These are phyloP conservation scores for Persicaria tinctoria DNA, from an alignment of 148 eudicot genomes.

Conservation along the genomic window DNA sequence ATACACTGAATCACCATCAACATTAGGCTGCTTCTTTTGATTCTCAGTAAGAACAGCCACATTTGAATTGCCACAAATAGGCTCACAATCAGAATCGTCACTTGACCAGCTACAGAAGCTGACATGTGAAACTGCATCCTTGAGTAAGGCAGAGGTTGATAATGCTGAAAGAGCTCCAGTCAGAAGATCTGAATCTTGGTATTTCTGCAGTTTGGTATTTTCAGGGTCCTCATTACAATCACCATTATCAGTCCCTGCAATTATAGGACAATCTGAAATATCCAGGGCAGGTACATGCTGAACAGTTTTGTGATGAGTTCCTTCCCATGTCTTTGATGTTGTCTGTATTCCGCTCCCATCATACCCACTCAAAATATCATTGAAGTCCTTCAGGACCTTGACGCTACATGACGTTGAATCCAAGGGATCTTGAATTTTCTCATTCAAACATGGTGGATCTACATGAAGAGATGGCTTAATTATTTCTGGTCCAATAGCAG, in stretches of 20 bases:
- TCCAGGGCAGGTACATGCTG: background rate
- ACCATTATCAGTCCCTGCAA: background rate
- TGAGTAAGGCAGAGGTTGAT: background rate
- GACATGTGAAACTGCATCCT: background rate
- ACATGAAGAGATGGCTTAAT: background rate
- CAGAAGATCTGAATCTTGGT: background rate
- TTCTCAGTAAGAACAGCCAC: background rate
- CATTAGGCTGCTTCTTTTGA: slow-evolving; percentile 2
- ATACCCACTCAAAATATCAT: background rate
- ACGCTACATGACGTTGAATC: slow-evolving; percentile 10
- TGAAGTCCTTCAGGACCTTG: slow-evolving; percentile 16
- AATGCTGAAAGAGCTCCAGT: slow-evolving; percentile 1
- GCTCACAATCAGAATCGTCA: background rate
- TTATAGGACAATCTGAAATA: background rate
- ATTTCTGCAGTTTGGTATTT: background rate
- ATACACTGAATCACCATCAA: background rate
- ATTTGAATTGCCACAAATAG: background rate
- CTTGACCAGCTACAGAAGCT: background rate
- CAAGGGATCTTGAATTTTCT: slow-evolving; percentile 15
- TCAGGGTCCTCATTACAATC: slow-evolving; percentile 1
- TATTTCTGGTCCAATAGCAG: slow-evolving; percentile 5
- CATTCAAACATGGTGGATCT: slow-evolving; percentile 9
- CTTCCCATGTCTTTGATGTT: slow-evolving; percentile 1
- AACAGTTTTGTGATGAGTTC: background rate
- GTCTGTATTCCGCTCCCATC: background rate